These are phyloP conservation scores for Rheum nobile DNA, from an alignment of 148 eudicot genomes.

Conservation along the genomic window DNA sequence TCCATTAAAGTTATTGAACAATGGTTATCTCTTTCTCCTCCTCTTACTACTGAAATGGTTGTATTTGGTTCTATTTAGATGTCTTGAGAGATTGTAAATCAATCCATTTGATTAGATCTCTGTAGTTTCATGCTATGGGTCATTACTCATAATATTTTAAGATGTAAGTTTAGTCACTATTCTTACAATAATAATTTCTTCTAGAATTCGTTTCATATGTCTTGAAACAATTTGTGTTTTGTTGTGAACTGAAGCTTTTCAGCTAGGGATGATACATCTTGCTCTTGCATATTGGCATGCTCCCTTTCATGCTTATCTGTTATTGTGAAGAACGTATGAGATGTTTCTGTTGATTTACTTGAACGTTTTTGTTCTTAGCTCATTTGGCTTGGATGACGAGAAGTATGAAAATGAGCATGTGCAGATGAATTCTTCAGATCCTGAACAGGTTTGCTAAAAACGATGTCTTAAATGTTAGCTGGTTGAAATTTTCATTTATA, in stretches of 20 bases:
- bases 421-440: slow-evolving; percentile 50
- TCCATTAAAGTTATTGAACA: neutral
- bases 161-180: neutral
- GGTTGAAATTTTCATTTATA: neutral
- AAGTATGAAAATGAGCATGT: slow-evolving; percentile 71
- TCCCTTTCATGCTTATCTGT: neutral
- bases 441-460: slow-evolving; percentile 52
- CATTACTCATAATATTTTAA: neutral
- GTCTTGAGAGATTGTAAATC: neutral
- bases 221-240: neutral
- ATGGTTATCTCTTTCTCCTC: neutral
- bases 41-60: neutral
- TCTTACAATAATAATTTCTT: neutral
- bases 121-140: neutral
- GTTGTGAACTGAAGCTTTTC: neutral
- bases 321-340: neutral
- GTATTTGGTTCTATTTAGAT: neutral
- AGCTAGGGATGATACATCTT: neutral
- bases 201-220: neutral
- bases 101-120: neutral
- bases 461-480: slow-evolving; percentile 1
- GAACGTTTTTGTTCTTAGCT: slow-evolving; percentile 28
- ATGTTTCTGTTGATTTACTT: neutral
- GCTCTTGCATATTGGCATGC: neutral
- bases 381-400: slow-evolving; percentile 66